These are phyloP conservation scores for Hepatocystis sp. DNA, from an alignment of 169 alveolate species.

Conservation along the genomic window DNA sequence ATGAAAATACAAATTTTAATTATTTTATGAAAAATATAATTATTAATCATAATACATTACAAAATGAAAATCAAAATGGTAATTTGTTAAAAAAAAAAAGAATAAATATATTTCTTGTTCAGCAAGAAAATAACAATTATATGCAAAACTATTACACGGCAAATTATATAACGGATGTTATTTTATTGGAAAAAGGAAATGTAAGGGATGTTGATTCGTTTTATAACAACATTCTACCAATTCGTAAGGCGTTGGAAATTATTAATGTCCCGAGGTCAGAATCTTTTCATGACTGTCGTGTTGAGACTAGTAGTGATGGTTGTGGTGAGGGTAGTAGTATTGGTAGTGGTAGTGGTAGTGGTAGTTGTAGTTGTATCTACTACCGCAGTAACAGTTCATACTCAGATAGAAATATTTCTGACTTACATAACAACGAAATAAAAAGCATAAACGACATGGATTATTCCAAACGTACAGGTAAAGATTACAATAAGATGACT, in stretches of 20 bases:
- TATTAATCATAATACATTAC: slow-evolving; percentile 32
- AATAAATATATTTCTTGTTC: slow-evolving; percentile 36
- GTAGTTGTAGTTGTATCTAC: not conserved
- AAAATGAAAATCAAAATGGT: not conserved
- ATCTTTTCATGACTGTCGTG: too few relatives aligned
- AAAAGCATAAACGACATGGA: too few relatives aligned
- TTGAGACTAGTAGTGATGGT: not conserved
- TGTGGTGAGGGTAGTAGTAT: not conserved
- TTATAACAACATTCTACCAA: too few relatives aligned
- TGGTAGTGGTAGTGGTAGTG: too few relatives aligned
- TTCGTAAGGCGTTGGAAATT: too few relatives aligned
- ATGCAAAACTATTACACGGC: slow-evolving; percentile 1
- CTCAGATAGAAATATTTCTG: not conserved
- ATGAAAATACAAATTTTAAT: not conserved
- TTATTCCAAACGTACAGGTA: too few relatives aligned
- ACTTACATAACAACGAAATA: too few relatives aligned
- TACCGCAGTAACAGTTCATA: not conserved
- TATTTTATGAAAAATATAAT: slow-evolving; percentile 48
- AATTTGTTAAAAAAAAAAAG: slow-evolving; percentile 4
- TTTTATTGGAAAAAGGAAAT: slow-evolving; percentile 25
- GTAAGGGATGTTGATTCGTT: too few relatives aligned
- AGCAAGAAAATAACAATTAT: not conserved
- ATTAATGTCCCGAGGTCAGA: too few relatives aligned
- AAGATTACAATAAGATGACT: too few relatives aligned
- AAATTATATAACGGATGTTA: slow-evolving; percentile 27